These are phyloP conservation scores for Schizophyllum commune DNA, from an alignment of 1,284 basidiomycete genomes.

Conservation along the genomic window DNA sequence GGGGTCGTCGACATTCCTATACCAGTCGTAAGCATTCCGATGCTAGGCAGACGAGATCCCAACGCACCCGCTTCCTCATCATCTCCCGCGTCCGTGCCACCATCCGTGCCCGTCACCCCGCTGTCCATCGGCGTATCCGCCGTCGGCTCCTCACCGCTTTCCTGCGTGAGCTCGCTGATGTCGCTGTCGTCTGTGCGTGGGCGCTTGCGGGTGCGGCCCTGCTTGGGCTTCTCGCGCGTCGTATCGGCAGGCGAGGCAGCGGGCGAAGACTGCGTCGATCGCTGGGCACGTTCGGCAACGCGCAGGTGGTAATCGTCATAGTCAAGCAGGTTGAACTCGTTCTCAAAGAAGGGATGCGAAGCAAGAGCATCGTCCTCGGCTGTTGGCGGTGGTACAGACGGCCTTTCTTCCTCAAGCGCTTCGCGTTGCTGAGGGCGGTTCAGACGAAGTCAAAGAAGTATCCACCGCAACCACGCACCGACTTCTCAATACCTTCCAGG, in stretches of 20 bases:
- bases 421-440: slow-evolving; percentile 37
- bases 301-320: slow-evolving; percentile 49
- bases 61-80: slow-evolving; percentile 41
- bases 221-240: slow-evolving; percentile 26
- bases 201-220: slow-evolving; percentile 21
- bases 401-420: slow-evolving; percentile 51
- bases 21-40: no score
- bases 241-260: slow-evolving; percentile 46
- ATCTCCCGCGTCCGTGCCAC: slow-evolving; percentile 53
- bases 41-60: no score
- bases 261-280: slow-evolving; percentile 43
- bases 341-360: slow-evolving; percentile 60
- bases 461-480: slow-evolving; percentile 6
- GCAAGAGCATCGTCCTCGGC: slow-evolving; percentile 53
- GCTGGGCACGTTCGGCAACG: slow-evolving; percentile 53
- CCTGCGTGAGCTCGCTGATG: slow-evolving; percentile 71
- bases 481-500: slow-evolving; percentile 63
- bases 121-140: slow-evolving; percentile 50
- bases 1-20: neutral
- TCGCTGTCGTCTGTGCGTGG: slow-evolving; percentile 60
- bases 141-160: slow-evolving; percentile 63
- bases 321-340: slow-evolving; percentile 54
- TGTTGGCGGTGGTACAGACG: slow-evolving; percentile 50
- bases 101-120: slow-evolving; percentile 61
- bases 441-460: slow-evolving; percentile 7